These are phyloP conservation scores for Fusarium veterinarium DNA, from an alignment of 2,329 filamentous ascomycete genomes.

Conservation along the genomic window DNA sequence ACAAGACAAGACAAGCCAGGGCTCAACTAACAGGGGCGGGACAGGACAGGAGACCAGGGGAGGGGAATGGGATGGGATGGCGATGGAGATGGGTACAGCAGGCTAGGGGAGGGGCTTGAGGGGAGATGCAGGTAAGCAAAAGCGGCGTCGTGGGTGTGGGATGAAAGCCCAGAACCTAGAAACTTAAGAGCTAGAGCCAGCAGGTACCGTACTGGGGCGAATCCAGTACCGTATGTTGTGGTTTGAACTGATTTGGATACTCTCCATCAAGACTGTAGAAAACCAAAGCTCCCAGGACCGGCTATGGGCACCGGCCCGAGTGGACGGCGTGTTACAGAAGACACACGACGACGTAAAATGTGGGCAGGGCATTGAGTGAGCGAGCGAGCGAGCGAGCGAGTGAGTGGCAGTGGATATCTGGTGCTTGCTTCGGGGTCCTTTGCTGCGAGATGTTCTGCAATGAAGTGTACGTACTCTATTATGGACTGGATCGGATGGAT, in stretches of 20 bases:
- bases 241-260: constrained; percentile 1
- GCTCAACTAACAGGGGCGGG: constrained; percentile 37
- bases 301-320: constrained; percentile 28
- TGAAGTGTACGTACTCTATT: constrained; percentile 1
- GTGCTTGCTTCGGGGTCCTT: not conserved
- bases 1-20: constrained; percentile 21
- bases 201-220: constrained; percentile 10
- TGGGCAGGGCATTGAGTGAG: not conserved
- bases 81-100: constrained; percentile 10
- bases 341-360: constrained; percentile 18
- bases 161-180: constrained; percentile 41
- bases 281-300: constrained; percentile 14
- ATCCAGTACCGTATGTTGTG: constrained; percentile 4
- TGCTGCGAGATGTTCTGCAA: not conserved
- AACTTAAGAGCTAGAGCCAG: constrained; percentile 20
- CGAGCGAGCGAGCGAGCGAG: not conserved
- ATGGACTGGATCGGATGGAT: constrained; percentile 3
- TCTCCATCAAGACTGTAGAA: not conserved
- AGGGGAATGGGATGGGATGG: not conserved
- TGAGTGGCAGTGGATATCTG: not conserved
- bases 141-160: constrained; percentile 41
- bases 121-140: constrained; percentile 45
- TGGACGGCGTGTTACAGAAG: constrained; percentile 29
- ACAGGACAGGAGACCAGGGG: constrained; percentile 3
- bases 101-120: not conserved